These are phyloP conservation scores for Pleurotus pulmonarius DNA, from an alignment of 768 basidiomycete species.

Conservation along the genomic window DNA sequence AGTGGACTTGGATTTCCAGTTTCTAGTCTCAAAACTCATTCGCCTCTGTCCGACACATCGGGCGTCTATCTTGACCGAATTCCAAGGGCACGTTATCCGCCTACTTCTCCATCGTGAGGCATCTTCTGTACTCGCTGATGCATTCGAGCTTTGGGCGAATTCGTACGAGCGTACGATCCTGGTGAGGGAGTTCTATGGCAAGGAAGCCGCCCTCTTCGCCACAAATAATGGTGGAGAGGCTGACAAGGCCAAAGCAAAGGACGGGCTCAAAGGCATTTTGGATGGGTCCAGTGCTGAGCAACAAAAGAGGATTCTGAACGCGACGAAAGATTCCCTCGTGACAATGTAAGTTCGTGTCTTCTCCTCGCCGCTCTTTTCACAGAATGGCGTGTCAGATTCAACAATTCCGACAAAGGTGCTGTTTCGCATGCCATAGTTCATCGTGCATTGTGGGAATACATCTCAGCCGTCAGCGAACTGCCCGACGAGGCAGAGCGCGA, in stretches of 20 bases:
- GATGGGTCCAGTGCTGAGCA: conserved; percentile 62
- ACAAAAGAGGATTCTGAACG: conserved; percentile 58
- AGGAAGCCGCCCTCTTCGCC: conserved; percentile 75
- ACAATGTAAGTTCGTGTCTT: conserved; percentile 54
- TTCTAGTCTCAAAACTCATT: conserved; percentile 78
- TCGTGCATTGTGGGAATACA: conserved; percentile 82
- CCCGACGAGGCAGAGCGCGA: conserved; percentile 67
- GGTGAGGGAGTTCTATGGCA: conserved; percentile 86
- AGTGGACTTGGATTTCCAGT: conserved; percentile 35
- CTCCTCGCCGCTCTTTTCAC: conserved; percentile 1
- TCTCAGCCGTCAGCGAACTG: conserved; percentile 54
- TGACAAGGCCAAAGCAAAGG: conserved; percentile 61
- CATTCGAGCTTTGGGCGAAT: conserved; percentile 85
- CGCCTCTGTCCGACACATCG: conserved; percentile 73
- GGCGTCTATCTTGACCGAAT: conserved; percentile 70
- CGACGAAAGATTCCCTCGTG: conserved; percentile 70
- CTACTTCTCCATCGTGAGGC: conserved; percentile 86
- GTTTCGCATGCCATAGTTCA: conserved; percentile 87
- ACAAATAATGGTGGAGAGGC: conserved; percentile 50
- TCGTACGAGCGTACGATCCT: conserved; percentile 80
- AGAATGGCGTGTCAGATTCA: conserved; percentile 52
- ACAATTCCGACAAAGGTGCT: conserved; percentile 88
- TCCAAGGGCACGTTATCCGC: conserved; percentile 71
- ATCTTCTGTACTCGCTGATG: conserved; percentile 77
- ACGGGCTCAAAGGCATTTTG: conserved; percentile 66